Base-by-base conservation (phyloP, 2,329 filamentous ascomycete genomes). In the Fusarium sp. region DNA sequence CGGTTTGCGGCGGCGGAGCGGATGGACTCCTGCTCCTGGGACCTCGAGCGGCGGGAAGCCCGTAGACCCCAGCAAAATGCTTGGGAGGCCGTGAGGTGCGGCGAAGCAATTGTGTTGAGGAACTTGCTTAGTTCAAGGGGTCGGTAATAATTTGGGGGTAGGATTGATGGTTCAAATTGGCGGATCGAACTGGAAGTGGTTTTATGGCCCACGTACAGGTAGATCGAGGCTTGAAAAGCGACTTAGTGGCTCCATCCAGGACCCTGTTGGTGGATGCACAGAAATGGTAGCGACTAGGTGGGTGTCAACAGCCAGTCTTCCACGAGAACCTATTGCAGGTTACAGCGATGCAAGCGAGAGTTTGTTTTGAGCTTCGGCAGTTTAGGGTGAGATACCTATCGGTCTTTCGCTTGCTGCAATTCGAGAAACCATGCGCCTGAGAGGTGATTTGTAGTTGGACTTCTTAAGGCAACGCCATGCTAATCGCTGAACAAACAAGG, bases 51-150 rank as follows among this genome's bases (percentile, higher is more conserved):
- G 69, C 73, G 69, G 72, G 67, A 64, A 70, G 74, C 74, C 75
- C 74, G 75, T 67, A 70, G 75, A 77, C 73, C 75, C 75, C 74
- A 75, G 76, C 68, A 72, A 70, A 70, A 73, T 46, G 64, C 62
- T 60, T 66, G 58, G 64, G 54, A 46, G 48, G 54, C 57, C 52
- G 59, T 52, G 49, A 56, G 27, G 56, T 41, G 46, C 25, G 45
- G 37, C 57, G 60, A 60, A 44, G 52, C 52, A 63, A 54, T 58
- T 45, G 44, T 44, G 44, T 57, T 27, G 42, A 51, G 59, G 39
- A 33, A 46, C 56, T 62, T 42, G 41, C 14, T 48, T 44, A 16
- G 42, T 39, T 70, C n/a, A 52, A 59, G 41, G 27, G 54, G 61
- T 70, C 46, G 72, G 59, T 58, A 51, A 57, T 60, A 60, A 56